Conservation (phyloP, 2,329 filamentous ascomycete genomes). For the Fusarium hainanense region DNA sequence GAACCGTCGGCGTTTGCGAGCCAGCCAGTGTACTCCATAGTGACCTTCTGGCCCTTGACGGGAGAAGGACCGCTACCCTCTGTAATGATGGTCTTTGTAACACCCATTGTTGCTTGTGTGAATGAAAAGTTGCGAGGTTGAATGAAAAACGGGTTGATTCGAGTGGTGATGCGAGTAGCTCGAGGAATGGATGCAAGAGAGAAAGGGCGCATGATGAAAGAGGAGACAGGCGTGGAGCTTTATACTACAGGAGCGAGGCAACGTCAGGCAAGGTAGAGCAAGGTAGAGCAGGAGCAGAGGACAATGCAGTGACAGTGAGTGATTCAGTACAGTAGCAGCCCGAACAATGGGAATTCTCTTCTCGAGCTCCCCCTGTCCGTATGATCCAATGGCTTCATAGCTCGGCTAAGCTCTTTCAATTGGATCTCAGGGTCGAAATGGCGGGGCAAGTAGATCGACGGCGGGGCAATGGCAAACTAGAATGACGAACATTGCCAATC, state of each 20-base stretch:
- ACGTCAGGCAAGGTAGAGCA: not conserved
- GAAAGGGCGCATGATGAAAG: slow-evolving; percentile 34
- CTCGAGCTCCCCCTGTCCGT: slow-evolving; percentile 34
- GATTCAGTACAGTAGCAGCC: slow-evolving; percentile 12
- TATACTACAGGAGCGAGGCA: slow-evolving; percentile 27
- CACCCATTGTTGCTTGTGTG: slow-evolving; percentile 68
- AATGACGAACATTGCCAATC: slow-evolving; percentile 45
- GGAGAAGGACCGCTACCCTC: slow-evolving; percentile 74
- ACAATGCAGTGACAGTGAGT: slow-evolving; percentile 18
- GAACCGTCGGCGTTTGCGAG: slow-evolving; percentile 76
- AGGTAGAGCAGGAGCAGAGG: not conserved
- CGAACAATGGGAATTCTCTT: slow-evolving; percentile 32
- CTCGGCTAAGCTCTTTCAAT: slow-evolving; percentile 37
- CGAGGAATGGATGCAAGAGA: slow-evolving; percentile 36
- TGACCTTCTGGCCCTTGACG: slow-evolving; percentile 75
- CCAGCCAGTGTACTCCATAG: slow-evolving; percentile 92
- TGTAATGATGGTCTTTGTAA: slow-evolving; percentile 73
- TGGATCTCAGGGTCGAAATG: slow-evolving; percentile 36
- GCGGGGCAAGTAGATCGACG: slow-evolving; percentile 47
- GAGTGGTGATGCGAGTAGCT: slow-evolving; percentile 30
- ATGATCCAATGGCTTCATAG: slow-evolving; percentile 38
- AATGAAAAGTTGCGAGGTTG: slow-evolving; percentile 38
- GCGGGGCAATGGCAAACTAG: slow-evolving; percentile 40
- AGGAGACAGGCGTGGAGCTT: slow-evolving; percentile 35
- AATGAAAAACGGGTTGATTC: slow-evolving; percentile 35